Conservation (phyloP, 306 rosid genomes). For the Lupinus albus region DNA sequence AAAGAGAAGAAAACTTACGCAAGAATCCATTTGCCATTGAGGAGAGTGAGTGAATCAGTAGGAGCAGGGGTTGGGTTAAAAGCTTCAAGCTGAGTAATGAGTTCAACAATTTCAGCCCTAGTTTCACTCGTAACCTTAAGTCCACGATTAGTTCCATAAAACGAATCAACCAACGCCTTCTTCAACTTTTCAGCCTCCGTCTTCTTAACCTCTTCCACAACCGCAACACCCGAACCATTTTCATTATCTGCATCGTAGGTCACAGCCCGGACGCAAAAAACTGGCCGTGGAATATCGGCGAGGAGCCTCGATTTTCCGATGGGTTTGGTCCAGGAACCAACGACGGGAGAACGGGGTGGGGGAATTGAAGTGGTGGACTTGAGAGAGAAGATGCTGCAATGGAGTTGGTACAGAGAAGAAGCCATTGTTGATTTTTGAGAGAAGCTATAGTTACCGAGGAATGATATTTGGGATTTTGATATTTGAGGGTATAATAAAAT, state of each 20-base stretch:
- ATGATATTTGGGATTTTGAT: too few species aligned
- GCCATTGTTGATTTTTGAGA: constrained; percentile 76
- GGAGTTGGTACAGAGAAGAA: constrained; percentile 50
- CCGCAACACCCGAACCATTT: constrained; percentile 21
- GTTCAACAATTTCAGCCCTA: constrained; percentile 87
- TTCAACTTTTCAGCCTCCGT: constrained; percentile 60
- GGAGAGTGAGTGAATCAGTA: constrained; percentile 78
- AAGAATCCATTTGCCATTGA: constrained; percentile 94
- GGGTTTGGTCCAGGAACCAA: constrained; percentile 35
- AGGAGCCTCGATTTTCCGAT: constrained; percentile 30
- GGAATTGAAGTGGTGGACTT: constrained; percentile 45
- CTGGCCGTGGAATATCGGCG: constrained; percentile 33
- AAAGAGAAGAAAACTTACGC: constrained; percentile 50
- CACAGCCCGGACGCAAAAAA: constrained; percentile 43
- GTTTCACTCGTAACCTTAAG: constrained; percentile 75
- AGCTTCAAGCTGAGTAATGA: constrained; percentile 82
- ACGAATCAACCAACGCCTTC: constrained; percentile 75
- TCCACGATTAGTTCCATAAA: constrained; percentile 84
- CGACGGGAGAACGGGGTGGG: constrained; percentile 37
- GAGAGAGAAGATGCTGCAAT: constrained; percentile 47
- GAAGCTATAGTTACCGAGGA: too few species aligned
- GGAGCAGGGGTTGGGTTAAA: constrained; percentile 86
- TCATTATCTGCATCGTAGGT: constrained; percentile 50
- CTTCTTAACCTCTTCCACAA: constrained; percentile 44
- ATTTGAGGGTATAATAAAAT: not conserved